Evolutionary conservation across 192 early-diverging fungal species (phyloP), one percentile per base, ranked within the genome.

Genomic region (Endogone sp.): DNA sequence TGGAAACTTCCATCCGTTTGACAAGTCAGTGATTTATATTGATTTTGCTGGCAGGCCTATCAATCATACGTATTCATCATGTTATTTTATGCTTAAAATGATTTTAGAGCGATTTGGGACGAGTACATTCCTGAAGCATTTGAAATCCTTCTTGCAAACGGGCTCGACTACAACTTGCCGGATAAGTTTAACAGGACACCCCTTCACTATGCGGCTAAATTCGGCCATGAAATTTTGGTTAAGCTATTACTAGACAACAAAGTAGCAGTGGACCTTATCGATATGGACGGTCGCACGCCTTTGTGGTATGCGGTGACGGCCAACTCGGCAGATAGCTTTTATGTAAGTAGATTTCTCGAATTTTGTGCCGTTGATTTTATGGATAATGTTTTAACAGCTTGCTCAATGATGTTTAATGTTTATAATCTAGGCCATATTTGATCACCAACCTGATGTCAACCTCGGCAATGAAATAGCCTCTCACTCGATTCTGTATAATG

Each of bases 181-280:
- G 84, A 87, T 56, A 25, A 4, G 1, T 28, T 71, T 16, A 64
- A 63, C 16, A n/a, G 72, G 49, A 79, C 69, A 22, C 73, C 86
- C 24, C 62, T 87, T 28, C 82, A 87, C 69, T 82, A 74, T 55
- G 86, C 85, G 9, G 74, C 81, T n/a, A 73, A 73, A 56, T 26
- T 77, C 62, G 56, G 68, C 16, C 81, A 85, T 28, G 6, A 25
- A 0, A 60, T 22, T 6, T 21, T 85, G 3, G 29, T 80, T 2
- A 61, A 57, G 6, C 8, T 62, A 64, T 58, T 87, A 3, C 61
- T 87, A 26, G 13, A 13, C 2, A 16, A 62, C 3, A 29, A 54
- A 20, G 29, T 31, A 10, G 44, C 54, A 3, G 16, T 73, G 20
- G 56, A 71, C 26, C 62, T 70, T 9, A 11, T 66, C 29, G 83